Percentiles rank a stretch among this genome's conserved stretches.
phyloP scores from a whole-genome alignment of 768 basidiomycete genomes.

The Termitomyces heimii region DNA sequence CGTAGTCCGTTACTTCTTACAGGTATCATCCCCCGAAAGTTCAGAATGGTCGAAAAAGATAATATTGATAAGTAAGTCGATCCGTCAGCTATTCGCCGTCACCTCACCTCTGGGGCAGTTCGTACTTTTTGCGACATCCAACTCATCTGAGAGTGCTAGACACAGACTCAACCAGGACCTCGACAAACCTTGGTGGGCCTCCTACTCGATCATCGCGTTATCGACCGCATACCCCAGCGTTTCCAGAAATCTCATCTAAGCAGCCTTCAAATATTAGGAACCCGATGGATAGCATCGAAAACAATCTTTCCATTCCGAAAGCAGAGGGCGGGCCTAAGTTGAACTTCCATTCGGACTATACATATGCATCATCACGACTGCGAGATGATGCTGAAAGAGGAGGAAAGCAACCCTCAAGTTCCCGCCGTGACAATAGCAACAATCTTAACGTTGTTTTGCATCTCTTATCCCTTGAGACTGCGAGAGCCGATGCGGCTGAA shows the following conservation, averaged over 20 bases:
- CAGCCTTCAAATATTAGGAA: background rate
- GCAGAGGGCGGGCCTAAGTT: background rate
- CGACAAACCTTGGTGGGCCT: background rate
- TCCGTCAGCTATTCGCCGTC: background rate
- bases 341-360: background rate
- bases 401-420: background rate
- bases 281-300: background rate
- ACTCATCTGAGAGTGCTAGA: background rate
- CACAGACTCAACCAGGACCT: background rate
- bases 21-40: background rate
- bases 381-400: background rate
- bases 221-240: slow-evolving; percentile 8
- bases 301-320: background rate
- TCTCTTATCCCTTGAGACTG: slow-evolving; percentile 27
- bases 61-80: background rate
- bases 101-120: background rate
- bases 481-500: slow-evolving; percentile 34
- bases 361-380: background rate
- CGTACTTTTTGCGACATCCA: slow-evolving; percentile 8
- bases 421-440: slow-evolving; percentile 4
- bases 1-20: background rate
- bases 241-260: slow-evolving; percentile 1
- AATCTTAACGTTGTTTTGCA: slow-evolving; percentile 4
- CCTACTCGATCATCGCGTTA: background rate
- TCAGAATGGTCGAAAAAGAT: background rate